phyloP scores from a whole-genome alignment of 257 asterid genomes.

The Solanum raphanifolium region DNA sequence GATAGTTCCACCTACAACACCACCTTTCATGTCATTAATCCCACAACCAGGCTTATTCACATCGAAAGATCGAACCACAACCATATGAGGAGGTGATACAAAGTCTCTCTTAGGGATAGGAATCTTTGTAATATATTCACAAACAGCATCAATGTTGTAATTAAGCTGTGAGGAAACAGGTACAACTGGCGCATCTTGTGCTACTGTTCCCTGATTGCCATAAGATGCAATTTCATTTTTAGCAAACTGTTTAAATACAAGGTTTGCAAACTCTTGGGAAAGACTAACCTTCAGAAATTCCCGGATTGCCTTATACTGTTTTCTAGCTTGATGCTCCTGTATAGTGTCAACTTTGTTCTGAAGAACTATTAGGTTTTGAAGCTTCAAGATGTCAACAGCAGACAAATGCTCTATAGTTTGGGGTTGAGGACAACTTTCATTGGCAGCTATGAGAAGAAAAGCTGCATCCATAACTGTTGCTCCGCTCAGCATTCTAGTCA shows the following conservation, averaged over 20 bases:
- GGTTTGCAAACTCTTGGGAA: neutral
- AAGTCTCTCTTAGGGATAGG: conserved; percentile 85
- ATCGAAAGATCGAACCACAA: conserved; percentile 84
- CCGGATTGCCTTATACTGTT: conserved; percentile 88
- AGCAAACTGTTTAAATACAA: neutral
- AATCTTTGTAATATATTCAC: conserved; percentile 75
- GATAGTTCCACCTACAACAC: conserved; percentile 97
- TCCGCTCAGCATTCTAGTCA: conserved; percentile 95
- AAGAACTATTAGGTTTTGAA: conserved; percentile 74
- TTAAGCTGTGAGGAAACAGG: conserved; percentile 91
- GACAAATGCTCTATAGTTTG: conserved; percentile 92
- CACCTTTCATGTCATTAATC: conserved; percentile 87
- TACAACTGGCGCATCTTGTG: conserved; percentile 79
- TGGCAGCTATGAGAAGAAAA: conserved; percentile 72
- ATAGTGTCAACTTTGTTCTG: conserved; percentile 92
- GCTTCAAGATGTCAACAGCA: conserved; percentile 90
- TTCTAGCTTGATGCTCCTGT: conserved; percentile 84
- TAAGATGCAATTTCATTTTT: neutral
- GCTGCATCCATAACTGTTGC: conserved; percentile 96
- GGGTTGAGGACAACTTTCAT: conserved; percentile 90
- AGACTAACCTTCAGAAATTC: conserved; percentile 63
- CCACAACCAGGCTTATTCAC: conserved; percentile 95
- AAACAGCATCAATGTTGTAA: conserved; percentile 82
- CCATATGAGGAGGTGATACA: conserved; percentile 82
- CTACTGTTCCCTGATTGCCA: conserved; percentile 71